These are phyloP conservation scores for Ustilago trichophora DNA, from an alignment of 1,284 basidiomycete species.

Conservation along the genomic window DNA sequence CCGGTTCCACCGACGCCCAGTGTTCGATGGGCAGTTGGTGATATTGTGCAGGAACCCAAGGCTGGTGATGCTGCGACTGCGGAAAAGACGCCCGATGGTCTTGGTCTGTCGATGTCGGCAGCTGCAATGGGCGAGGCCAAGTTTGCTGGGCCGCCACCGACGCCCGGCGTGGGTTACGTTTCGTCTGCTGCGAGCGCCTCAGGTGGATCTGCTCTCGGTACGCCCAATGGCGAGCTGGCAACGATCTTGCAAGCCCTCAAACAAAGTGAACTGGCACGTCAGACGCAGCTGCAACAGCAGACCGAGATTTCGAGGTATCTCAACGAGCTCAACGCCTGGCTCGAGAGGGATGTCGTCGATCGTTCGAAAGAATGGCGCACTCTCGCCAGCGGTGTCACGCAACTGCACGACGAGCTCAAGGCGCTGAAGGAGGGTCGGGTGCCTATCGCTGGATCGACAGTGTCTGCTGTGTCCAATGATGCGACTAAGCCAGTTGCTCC, in stretches of 20 bases:
- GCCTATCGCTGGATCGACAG: background rate
- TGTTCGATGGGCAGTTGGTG: conserved; percentile 36
- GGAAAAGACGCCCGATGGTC: conserved; percentile 24
- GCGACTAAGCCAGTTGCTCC: background rate
- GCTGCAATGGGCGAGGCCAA: conserved; percentile 26
- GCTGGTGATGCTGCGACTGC: background rate
- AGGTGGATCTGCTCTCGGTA: conserved; percentile 11
- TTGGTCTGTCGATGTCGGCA: conserved; percentile 37
- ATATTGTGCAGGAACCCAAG: conserved; percentile 7
- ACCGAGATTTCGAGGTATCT: conserved; percentile 59
- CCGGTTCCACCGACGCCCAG: conserved; percentile 41
- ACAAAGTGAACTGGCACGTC: conserved; percentile 51
- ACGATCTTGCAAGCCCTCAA: conserved; percentile 49
- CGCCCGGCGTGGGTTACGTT: conserved; percentile 26
- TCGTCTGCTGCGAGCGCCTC: conserved; percentile 12
- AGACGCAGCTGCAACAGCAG: conserved; percentile 53
- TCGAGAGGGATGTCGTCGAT: conserved; percentile 56
- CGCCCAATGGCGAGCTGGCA: conserved; percentile 31
- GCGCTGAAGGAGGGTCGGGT: conserved; percentile 38
- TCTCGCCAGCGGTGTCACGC: conserved; percentile 51
- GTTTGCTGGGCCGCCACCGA: conserved; percentile 24
- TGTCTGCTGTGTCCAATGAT: background rate
- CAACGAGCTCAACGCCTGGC: conserved; percentile 60
- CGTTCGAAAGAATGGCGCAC: conserved; percentile 56
- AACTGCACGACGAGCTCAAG: conserved; percentile 52